Evolutionary conservation across 2,329 filamentous ascomycete species (phyloP).

Genomic region (Aspergillus intermedius): DNA sequence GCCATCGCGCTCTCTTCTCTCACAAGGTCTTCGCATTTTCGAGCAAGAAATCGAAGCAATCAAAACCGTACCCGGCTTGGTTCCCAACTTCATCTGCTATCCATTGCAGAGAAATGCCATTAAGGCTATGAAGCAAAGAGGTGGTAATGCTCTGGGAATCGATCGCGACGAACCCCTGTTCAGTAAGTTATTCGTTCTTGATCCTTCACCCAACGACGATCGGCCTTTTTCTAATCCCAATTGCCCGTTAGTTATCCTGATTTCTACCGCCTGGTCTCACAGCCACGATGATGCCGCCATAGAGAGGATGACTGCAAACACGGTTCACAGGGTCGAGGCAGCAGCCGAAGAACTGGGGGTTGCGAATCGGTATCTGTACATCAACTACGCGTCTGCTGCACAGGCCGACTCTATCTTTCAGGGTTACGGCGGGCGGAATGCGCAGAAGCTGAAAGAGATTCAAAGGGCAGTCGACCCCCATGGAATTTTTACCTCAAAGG

Average conservation of each 20-base stretch:
- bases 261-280: conserved; percentile 10
- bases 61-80: conserved; percentile 3
- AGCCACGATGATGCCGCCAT: conserved; percentile 3
- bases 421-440: conserved; percentile 32
- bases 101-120: conserved; percentile 7
- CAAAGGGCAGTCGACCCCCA: conserved; percentile 33
- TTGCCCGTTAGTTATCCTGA: conserved; percentile 8
- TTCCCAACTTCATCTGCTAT: conserved; percentile 11
- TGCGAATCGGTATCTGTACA: conserved; percentile 28
- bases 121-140: conserved; percentile 10
- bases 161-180: conserved; percentile 9
- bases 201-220: no score
- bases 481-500: conserved; percentile 25
- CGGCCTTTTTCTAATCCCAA: no score
- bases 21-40: conserved; percentile 7
- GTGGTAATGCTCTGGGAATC: conserved; percentile 16
- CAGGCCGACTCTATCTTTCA: conserved; percentile 30
- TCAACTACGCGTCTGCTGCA: conserved; percentile 35
- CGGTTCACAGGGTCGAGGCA: conserved; percentile 5
- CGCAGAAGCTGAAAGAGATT: conserved; percentile 23
- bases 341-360: conserved; percentile 18
- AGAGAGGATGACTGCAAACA: conserved; percentile 8
- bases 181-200: conserved; percentile 3
- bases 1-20: conserved; percentile 7
- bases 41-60: conserved; percentile 6